A percentile compares a stretch with the other conserved stretches of the same genome.
phyloP scores from a whole-genome alignment of 441 rosid genomes.

The Cnidoscolus chayamansa region DNA sequence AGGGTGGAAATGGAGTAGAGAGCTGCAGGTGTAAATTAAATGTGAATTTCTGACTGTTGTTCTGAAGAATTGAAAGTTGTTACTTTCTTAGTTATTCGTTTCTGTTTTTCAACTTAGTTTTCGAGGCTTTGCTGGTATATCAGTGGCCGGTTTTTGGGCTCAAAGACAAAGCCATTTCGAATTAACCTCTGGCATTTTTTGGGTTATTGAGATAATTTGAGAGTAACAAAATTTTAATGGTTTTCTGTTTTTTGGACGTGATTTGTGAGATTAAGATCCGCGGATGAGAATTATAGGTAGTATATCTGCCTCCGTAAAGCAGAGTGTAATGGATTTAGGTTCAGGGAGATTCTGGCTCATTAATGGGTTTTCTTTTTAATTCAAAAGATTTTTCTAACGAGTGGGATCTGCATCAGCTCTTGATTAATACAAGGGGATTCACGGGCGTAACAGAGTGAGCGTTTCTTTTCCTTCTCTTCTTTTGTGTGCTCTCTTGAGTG shows the following conservation, averaged over 20 bases:
- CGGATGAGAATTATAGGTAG: background rate
- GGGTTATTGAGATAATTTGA: background rate
- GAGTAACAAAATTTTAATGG: background rate
- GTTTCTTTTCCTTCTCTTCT: background rate
- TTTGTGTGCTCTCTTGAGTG: background rate
- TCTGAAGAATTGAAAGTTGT: background rate
- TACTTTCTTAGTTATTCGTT: background rate
- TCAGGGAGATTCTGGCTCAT: background rate
- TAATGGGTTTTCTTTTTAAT: background rate
- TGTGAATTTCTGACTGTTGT: background rate
- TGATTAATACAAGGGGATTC: background rate
- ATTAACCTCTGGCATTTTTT: background rate
- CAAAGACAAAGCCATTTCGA: background rate
- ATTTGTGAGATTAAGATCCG: background rate
- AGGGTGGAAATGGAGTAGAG: background rate
- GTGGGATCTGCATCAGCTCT: constrained; percentile 1
- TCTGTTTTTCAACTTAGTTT: background rate
- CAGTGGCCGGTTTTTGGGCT: background rate
- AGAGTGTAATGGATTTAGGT: background rate
- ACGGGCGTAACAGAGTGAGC: constrained; percentile 13
- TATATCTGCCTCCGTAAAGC: background rate
- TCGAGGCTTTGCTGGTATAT: background rate
- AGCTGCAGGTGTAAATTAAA: background rate
- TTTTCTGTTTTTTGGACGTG: background rate
- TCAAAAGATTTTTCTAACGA: background rate